Evolutionary conservation across 2,329 filamentous ascomycete species (phyloP), one percentile per base, ranked within the genome.

Genomic region (Nemania sp.): DNA sequence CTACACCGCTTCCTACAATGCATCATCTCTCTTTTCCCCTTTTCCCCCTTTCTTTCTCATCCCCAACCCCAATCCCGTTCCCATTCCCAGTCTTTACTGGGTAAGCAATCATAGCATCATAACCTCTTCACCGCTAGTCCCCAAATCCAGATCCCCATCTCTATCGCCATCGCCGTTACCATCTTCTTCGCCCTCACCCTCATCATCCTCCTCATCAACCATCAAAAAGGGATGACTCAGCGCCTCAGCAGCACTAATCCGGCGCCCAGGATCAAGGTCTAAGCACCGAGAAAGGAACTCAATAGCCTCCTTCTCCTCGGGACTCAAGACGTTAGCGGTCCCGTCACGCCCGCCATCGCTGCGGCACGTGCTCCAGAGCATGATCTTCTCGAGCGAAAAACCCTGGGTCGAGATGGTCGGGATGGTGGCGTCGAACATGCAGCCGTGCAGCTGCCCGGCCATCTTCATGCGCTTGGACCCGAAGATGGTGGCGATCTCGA

Each of bases 401-500:
- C 94, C 94, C 37, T 85, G 83, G 61, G 89, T 85, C 37, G 90
- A 90, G 62, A 99, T 88, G 1, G 90, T 97, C 1, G 93, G 93
- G 52, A 99, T 91, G 55, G 84, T 96, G 0, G 90, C 94, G 72
- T 99, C 91, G 60, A 97, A 91, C 53, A 96, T 85, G 65, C 92
- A 90, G 1, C 94, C 94, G 67, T 99, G 94, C 45, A 96, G 77
- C 15, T 91, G 77, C 0, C 90, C 91, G 3, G 88, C 89, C 28
- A 83, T 78, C 67, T 88, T 89, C 93, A 99, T 97, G 54, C 86
- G 85, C 68, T 83, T 86, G 36, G 81, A 80, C 44, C 94, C 94
- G 70, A 97, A 97, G 56, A 99, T 96, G 54, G 91, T 96, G 30
- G 92, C 90, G 62, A 99, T 95, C 72, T 99, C 94, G 62, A 99